Conservation (phyloP, 768 basidiomycete species). For the Candolleomyces efflorescens region DNA sequence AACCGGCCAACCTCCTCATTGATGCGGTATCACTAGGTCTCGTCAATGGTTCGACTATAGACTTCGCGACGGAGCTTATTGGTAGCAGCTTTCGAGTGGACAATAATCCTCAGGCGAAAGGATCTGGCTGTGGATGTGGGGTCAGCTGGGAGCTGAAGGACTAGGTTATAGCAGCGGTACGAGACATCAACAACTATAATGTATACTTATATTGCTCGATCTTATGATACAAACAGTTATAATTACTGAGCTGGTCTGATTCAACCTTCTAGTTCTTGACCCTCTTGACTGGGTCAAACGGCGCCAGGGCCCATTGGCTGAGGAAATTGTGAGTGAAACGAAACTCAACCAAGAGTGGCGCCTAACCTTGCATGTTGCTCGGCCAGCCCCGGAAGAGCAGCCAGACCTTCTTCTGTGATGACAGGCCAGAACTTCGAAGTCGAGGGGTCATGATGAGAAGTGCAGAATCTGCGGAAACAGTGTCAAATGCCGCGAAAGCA, state of each 20-base stretch:
- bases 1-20: conserved; percentile 73
- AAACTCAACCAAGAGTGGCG: not conserved
- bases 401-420: conserved; percentile 18
- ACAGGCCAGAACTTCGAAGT: conserved; percentile 21
- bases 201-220: not conserved
- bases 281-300: conserved; percentile 22
- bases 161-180: conserved; percentile 12
- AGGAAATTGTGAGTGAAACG: not conserved
- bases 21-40: conserved; percentile 84
- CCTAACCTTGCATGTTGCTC: conserved; percentile 16
- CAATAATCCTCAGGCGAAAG: conserved; percentile 89
- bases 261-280: not conserved
- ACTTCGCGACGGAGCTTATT: conserved; percentile 92
- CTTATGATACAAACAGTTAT: not conserved
- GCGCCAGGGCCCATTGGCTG: conserved; percentile 22
- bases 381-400: conserved; percentile 19
- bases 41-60: conserved; percentile 84
- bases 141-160: conserved; percentile 90
- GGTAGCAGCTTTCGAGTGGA: conserved; percentile 83
- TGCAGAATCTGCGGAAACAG: conserved; percentile 17
- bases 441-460: conserved; percentile 23
- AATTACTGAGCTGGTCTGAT: not conserved
- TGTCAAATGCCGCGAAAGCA: not conserved
- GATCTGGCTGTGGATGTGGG: conserved; percentile 90
- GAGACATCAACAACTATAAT: not conserved